Percentiles rank a stretch among this genome's conserved stretches.
Conservation (phyloP, 345 rosid species). For the Viola odorata region DNA sequence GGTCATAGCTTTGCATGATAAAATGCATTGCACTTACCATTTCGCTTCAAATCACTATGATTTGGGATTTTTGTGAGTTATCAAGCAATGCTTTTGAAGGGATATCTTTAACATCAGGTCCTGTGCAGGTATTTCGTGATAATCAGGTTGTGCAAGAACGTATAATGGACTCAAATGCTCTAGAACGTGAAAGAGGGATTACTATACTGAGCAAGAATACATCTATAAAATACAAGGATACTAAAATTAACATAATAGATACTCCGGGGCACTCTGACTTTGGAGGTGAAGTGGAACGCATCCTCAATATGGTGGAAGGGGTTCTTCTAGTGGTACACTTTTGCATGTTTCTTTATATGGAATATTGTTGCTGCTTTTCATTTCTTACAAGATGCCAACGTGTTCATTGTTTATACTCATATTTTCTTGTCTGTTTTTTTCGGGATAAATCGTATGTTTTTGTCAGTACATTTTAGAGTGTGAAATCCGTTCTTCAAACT, state of each 20-base stretch:
- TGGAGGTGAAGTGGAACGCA: conserved; percentile 99
- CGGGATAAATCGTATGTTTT: too few species aligned
- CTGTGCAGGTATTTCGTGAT: conserved; percentile 82
- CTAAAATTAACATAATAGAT: conserved; percentile 86
- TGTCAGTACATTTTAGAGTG: too few species aligned
- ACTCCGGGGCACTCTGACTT: conserved; percentile 99
- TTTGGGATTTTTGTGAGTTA: too few species aligned
- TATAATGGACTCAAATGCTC: conserved; percentile 96
- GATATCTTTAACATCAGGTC: background rate
- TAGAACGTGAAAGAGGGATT: conserved; percentile 96
- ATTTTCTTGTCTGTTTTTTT: too few species aligned
- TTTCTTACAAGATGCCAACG: background rate
- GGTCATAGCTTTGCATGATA: background rate
- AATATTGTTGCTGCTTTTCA: background rate
- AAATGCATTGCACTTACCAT: too few species aligned
- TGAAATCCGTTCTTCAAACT: too few species aligned
- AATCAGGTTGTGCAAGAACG: conserved; percentile 85
- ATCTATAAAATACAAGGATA: conserved; percentile 77
- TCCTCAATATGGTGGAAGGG: conserved; percentile 98
- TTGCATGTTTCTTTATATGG: conserved; percentile 5
- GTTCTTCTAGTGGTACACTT: conserved; percentile 88
- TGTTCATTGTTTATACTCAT: background rate
- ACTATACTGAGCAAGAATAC: conserved; percentile 96
- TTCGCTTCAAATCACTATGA: too few species aligned
- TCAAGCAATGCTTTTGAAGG: too few species aligned